Percentiles rank a stretch among this genome's conserved stretches.
Evolutionary conservation across 805 yeast genomes (phyloP).

Genomic region (Ogataea corticis): DNA sequence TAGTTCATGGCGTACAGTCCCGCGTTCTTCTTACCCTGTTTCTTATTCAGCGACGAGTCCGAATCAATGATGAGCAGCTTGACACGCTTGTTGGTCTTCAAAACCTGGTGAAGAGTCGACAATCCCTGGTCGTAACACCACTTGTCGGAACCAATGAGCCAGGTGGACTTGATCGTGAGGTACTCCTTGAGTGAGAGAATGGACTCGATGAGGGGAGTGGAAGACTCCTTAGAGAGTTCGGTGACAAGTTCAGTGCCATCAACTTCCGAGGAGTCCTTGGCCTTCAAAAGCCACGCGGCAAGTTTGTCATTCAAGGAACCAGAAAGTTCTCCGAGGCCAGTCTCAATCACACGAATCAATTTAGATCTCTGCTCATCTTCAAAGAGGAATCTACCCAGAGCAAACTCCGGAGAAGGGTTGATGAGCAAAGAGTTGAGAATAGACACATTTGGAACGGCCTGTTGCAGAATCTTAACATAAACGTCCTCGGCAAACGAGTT

Average conservation of each 20-base stretch:
- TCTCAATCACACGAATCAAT: conserved; percentile 45
- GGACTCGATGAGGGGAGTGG: conserved; percentile 31
- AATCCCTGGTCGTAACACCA: conserved; percentile 94
- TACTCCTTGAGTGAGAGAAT: conserved; percentile 48
- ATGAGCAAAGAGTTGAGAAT: conserved; percentile 58
- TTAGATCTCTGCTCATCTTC: conserved; percentile 50
- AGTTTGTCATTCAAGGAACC: conserved; percentile 55
- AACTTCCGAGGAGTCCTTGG: conserved; percentile 38
- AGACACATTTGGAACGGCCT: conserved; percentile 51
- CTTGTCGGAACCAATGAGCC: conserved; percentile 93
- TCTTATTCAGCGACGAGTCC: conserved; percentile 57
- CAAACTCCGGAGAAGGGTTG: conserved; percentile 77
- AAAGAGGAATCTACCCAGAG: conserved; percentile 74
- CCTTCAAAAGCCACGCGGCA: conserved; percentile 68
- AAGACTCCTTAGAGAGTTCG: conserved; percentile 40
- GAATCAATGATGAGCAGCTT: conserved; percentile 87
- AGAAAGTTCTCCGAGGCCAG: conserved; percentile 45
- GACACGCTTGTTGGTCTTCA: conserved; percentile 66
- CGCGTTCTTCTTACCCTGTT: conserved; percentile 81
- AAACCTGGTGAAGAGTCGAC: conserved; percentile 85
- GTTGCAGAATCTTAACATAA: conserved; percentile 71
- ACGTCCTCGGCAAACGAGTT: conserved; percentile 44
- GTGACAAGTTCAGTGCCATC: conserved; percentile 33
- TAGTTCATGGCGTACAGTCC: conserved; percentile 95
- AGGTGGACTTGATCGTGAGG: conserved; percentile 53